Evolutionary conservation across 768 basidiomycete genomes (phyloP).

Genomic region (Rhodotorula toruloides): DNA sequence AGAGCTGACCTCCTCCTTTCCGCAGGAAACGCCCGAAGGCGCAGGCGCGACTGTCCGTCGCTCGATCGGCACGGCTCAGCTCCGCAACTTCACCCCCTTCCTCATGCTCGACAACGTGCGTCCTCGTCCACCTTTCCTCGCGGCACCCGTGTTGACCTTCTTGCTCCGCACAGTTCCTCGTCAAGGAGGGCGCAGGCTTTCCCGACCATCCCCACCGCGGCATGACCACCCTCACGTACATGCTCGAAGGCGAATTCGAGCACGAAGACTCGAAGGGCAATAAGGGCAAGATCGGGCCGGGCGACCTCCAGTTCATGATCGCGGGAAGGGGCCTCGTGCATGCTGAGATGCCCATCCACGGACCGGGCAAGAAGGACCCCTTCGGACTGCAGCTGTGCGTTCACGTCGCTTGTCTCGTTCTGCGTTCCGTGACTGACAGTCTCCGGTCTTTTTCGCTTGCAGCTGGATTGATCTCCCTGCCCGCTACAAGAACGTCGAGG

Average conservation of each 20-base stretch:
- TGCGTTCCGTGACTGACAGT: neutral
- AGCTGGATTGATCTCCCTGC: constrained; percentile 45
- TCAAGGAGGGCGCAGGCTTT: constrained; percentile 59
- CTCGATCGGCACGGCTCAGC: constrained; percentile 68
- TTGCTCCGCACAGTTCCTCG: constrained; percentile 64
- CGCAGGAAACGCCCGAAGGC: constrained; percentile 56
- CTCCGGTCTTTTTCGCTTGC: neutral
- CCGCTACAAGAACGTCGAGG: constrained; percentile 72
- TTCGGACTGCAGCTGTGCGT: constrained; percentile 78
- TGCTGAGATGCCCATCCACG: constrained; percentile 71
- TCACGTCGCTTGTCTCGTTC: neutral
- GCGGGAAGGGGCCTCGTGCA: constrained; percentile 32
- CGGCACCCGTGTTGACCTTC: constrained; percentile 7
- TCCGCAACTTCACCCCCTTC: constrained; percentile 83
- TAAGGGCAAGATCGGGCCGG: constrained; percentile 51
- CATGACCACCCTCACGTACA: constrained; percentile 60
- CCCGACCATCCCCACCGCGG: constrained; percentile 59
- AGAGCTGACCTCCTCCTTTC: constrained; percentile 2
- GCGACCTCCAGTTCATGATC: constrained; percentile 73
- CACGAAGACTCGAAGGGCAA: constrained; percentile 93
- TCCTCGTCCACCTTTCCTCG: neutral
- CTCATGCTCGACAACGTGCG: constrained; percentile 56
- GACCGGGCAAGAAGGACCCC: constrained; percentile 62
- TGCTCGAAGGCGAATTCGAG: constrained; percentile 67
- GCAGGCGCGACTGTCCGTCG: constrained; percentile 76